These are phyloP conservation scores for Ogataea pilisensis DNA, from an alignment of 805 yeast genomes.

Conservation along the genomic window DNA sequence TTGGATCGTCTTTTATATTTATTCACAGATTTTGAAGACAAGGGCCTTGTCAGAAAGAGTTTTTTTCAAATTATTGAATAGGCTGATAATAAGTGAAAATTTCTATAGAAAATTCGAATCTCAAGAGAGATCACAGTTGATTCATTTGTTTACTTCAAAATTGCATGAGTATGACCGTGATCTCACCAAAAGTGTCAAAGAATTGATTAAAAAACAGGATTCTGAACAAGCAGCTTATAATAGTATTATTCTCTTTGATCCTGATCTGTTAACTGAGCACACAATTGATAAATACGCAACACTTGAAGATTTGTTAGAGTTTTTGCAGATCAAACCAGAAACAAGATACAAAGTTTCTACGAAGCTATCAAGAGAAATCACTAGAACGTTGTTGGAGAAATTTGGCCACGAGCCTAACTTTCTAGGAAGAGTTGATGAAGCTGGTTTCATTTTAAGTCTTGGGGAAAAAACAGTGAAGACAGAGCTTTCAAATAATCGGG, in stretches of 20 bases:
- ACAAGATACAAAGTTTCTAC: neutral
- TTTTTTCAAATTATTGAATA: neutral
- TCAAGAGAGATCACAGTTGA: neutral
- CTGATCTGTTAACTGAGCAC: neutral
- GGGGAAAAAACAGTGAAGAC: neutral
- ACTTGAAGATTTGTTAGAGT: neutral
- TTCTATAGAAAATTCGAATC: neutral
- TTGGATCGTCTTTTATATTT: neutral
- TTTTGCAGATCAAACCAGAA: neutral
- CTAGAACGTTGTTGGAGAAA: neutral
- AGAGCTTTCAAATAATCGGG: neutral
- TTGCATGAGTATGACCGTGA: neutral
- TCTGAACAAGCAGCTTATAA: neutral
- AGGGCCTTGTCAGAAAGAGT: neutral
- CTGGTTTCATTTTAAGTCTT: neutral
- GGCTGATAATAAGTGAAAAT: neutral
- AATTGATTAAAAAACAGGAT: neutral
- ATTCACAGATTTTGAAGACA: neutral
- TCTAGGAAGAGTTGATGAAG: neutral
- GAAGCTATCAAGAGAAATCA: neutral
- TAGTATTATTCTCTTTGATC: too few species aligned
- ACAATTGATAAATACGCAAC: neutral
- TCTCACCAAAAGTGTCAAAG: neutral
- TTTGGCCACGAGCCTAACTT: neutral
- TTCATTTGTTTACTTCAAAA: neutral